Evolutionary conservation across 1,284 basidiomycete genomes (phyloP), one percentile per base, ranked within the genome.

Genomic region (Meripilus lineatus): DNA sequence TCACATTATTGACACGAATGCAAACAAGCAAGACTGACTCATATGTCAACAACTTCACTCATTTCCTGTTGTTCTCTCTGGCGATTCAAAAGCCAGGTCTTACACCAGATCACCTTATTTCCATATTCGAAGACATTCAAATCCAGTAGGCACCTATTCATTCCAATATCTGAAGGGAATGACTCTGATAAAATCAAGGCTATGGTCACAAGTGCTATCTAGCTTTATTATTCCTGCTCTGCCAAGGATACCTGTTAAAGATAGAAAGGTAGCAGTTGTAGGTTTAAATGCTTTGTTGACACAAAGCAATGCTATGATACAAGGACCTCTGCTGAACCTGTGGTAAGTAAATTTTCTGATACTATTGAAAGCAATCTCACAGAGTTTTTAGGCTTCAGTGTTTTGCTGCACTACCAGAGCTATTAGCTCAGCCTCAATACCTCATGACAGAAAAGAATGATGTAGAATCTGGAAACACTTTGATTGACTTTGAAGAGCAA

Each of bases 21-120:
- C 93, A 97, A 58, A 77, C 78, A 18, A 91, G 79, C 68, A 93
- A 93, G 64, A 96, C 94, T 25, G 86, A 94, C 50, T 88, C 83
- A 62, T 96, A 89, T 63, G 82, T 86, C 7, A 90, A 93, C 58
- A 76, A 82, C 38, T 88, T 97, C 57, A 77, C 89, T 8, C 75
- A 81, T 56, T 93, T 96, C 65, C 64, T 95, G 45, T 68, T 85
- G 26, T 88, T 81, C 62, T 69, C 77, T 14, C 78, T 87, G 61
- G 90, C 90, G 5, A 65, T 96, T 51, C 73, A 87, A 44, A 79
- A 81, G 20, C 76, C 82, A 1, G 89, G 84, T 1, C 65, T 89
- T 22, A 74, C 72, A 0, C 86, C 93, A 0, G 89, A 96, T 57
- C 86, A 81, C 53, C 65, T 94, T 32, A 81, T 96, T 45, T 67